Evolutionary conservation across 2,329 filamentous ascomycete species (phyloP), one percentile per base, ranked within the genome.

Genomic region (Neoscytalidium dimidiatum): DNA sequence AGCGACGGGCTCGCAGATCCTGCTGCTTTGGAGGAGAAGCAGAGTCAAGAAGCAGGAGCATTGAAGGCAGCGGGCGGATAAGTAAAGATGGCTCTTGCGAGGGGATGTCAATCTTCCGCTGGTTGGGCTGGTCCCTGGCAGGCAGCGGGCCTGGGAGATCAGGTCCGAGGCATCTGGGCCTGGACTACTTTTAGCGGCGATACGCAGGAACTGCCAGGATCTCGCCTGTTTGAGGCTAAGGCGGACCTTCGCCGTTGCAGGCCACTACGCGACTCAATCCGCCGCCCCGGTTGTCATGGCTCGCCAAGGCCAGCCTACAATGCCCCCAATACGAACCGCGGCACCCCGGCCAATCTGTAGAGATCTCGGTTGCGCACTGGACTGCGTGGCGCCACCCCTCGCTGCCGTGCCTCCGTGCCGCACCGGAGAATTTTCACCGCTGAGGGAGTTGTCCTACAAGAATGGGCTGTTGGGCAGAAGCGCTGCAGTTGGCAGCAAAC

Each of bases 191-290:
- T 46, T 46, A 60, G 26, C 13, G 13, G 28, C 26, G 38, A 46
- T 31, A 7, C 17, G 35, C 38, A 31, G 33, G 33, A 2, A 6
- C 21, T 4, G 11, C 9, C 48, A 51, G 26, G 26, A 51, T 51
- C 35, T 14, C 19, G 35, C 17, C n/a, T 31, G 56, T 48, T 46
- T 60, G 56, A 46, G 41, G 26, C 56, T 60, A 60, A 60, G 56
- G 26, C 38, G 38, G 56, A n/a, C 35, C 38, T 38, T 28, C 21
- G 23, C n/a, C 51, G 51, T 29, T 14, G n/a, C 35, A 6, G 19
- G n/a, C 33, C 23, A 43, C 53, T 44, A 58, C 53, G 53, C 56
- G 56, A 60, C n/a, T 60, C 56, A 60, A 31, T 43, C 14, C 52
- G 6, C 23, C 17, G 29, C 17, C 51, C 3, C 26, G 29, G 29